A percentile compares a stretch with the other conserved stretches of the same genome.
Conservation (phyloP, 768 basidiomycete genomes). For the Serendipita vermifera region DNA sequence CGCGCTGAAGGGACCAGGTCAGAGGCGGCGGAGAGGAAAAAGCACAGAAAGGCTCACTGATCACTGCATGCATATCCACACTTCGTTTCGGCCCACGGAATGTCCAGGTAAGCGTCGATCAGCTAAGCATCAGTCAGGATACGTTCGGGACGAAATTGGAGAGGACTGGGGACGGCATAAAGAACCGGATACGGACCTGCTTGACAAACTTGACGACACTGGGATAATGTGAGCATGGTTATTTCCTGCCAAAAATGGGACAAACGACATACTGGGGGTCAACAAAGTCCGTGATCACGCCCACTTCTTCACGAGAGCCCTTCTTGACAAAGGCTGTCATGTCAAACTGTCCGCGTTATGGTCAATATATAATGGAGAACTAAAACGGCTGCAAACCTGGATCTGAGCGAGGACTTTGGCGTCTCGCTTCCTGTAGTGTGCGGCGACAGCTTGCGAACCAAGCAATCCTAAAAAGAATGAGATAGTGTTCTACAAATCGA, state of each 20-base stretch:
- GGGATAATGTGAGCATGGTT: background rate
- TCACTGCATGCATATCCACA: slow-evolving; percentile 91
- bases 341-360: slow-evolving; percentile 43
- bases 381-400: slow-evolving; percentile 37
- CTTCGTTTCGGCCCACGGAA: slow-evolving; percentile 76
- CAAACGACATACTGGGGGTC: slow-evolving; percentile 39
- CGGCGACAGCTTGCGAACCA: slow-evolving; percentile 62
- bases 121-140: too few relatives aligned
- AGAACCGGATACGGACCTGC: too few relatives aligned
- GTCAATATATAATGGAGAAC: slow-evolving; percentile 22
- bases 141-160: too few relatives aligned
- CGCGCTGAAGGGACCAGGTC: slow-evolving; percentile 31
- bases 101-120: slow-evolving; percentile 64
- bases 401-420: slow-evolving; percentile 71
- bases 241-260: slow-evolving; percentile 10
- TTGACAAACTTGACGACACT: slow-evolving; percentile 76
- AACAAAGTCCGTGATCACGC: slow-evolving; percentile 69
- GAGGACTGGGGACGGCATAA: too few relatives aligned
- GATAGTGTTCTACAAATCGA: background rate
- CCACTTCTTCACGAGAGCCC: slow-evolving; percentile 57
- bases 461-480: slow-evolving; percentile 17
- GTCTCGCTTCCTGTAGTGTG: slow-evolving; percentile 48
- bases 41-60: slow-evolving; percentile 41
- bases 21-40: slow-evolving; percentile 20
- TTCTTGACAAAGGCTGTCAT: slow-evolving; percentile 92